These are phyloP conservation scores for Penicillium canescens DNA, from an alignment of 495 filamentous ascomycete species.

Conservation along the genomic window DNA sequence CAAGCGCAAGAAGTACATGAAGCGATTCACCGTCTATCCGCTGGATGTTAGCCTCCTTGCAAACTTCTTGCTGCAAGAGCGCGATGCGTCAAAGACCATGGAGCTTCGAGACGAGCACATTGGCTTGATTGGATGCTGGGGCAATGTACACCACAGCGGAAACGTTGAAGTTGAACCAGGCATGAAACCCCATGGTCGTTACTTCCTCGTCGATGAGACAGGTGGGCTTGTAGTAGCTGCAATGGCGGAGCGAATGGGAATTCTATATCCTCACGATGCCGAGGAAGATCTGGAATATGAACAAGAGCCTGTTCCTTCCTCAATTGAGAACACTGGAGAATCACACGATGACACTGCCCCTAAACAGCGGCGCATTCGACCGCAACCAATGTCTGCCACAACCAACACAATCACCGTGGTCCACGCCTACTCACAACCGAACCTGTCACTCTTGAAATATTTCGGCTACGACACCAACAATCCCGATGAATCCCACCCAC, in stretches of 20 bases:
- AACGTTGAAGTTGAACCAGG: slow-evolving; percentile 30
- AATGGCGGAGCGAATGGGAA: slow-evolving; percentile 88
- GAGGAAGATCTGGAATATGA: slow-evolving; percentile 31
- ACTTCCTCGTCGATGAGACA: slow-evolving; percentile 88
- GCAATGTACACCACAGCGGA: slow-evolving; percentile 59
- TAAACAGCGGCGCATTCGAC: slow-evolving; percentile 26
- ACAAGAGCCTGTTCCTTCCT: neutral
- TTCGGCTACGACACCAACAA: slow-evolving; percentile 75
- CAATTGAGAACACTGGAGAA: slow-evolving; percentile 12
- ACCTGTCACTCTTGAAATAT: slow-evolving; percentile 81
- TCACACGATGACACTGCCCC: slow-evolving; percentile 10
- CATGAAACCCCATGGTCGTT: slow-evolving; percentile 63
- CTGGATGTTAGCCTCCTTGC: slow-evolving; percentile 74
- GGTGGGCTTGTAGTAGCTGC: slow-evolving; percentile 84
- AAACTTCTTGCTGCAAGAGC: slow-evolving; percentile 71
- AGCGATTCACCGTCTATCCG: slow-evolving; percentile 79
- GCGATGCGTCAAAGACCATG: slow-evolving; percentile 77
- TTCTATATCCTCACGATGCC: slow-evolving; percentile 60
- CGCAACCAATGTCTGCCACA: slow-evolving; percentile 49
- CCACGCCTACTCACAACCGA: slow-evolving; percentile 87
- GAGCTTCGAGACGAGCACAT: slow-evolving; percentile 87
- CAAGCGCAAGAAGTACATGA: slow-evolving; percentile 91
- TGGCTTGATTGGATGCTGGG: slow-evolving; percentile 66
- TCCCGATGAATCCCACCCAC: slow-evolving; percentile 71
- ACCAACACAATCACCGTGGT: slow-evolving; percentile 86